phyloP scores from a whole-genome alignment of 768 basidiomycete genomes.

The Suillus variegatus region DNA sequence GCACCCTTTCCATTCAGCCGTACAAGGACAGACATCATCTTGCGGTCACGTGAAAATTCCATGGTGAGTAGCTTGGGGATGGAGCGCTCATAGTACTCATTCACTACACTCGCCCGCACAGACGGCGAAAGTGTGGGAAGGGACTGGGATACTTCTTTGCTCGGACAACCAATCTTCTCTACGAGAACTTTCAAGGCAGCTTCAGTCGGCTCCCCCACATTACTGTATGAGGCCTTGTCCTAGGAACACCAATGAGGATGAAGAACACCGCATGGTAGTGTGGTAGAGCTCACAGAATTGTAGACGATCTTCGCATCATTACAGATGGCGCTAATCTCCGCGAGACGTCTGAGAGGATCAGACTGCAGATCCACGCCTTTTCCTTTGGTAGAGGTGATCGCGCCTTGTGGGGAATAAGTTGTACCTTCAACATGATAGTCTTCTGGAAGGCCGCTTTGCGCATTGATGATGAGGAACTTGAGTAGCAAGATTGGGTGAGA shows the following conservation, averaged over 20 bases:
- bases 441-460: constrained; percentile 45
- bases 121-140: constrained; percentile 56
- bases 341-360: constrained; percentile 78
- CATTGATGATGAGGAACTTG: constrained; percentile 78
- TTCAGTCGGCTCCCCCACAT: constrained; percentile 96
- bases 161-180: constrained; percentile 87
- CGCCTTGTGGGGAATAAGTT: constrained; percentile 86
- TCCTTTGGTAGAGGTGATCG: constrained; percentile 66
- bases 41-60: constrained; percentile 97
- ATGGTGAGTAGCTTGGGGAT: constrained; percentile 89
- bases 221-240: constrained; percentile 79
- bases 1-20: constrained; percentile 66
- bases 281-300: constrained; percentile 53
- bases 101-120: constrained; percentile 79
- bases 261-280: neutral
- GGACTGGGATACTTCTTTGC: constrained; percentile 56
- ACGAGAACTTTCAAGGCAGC: constrained; percentile 93
- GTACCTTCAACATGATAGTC: constrained; percentile 89
- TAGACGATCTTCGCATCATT: constrained; percentile 94
- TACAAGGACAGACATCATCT: constrained; percentile 98
- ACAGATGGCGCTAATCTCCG: constrained; percentile 91
- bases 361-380: constrained; percentile 62
- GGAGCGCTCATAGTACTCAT: constrained; percentile 73
- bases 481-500: constrained; percentile 12
- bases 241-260: constrained; percentile 31